Conservation (phyloP, 768 basidiomycete species). For the Lactifluus volemus region DNA sequence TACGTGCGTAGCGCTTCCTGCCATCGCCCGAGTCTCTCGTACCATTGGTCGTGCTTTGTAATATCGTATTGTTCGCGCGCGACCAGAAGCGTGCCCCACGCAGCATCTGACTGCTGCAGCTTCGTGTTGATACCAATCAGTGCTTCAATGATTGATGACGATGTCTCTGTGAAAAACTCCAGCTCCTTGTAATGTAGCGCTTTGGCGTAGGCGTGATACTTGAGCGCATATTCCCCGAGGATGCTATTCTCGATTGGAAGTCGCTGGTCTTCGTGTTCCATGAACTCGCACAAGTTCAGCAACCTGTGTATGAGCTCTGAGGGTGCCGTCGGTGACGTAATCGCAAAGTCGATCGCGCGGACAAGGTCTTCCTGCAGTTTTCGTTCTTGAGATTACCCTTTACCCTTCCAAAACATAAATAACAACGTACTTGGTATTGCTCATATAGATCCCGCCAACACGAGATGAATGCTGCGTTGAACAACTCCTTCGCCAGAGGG, state of each 20-base stretch:
- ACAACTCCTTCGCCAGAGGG: constrained; percentile 87
- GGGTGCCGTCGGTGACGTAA: constrained; percentile 68
- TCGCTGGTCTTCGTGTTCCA: constrained; percentile 97
- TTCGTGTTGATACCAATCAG: constrained; percentile 95
- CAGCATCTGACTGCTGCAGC: constrained; percentile 94
- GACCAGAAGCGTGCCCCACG: constrained; percentile 90
- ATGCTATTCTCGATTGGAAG: constrained; percentile 90
- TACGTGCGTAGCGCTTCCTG: constrained; percentile 86
- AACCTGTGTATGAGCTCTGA: constrained; percentile 86
- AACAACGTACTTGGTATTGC: constrained; percentile 73
- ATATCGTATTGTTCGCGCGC: constrained; percentile 87
- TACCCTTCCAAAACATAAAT: background rate
- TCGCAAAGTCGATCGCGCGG: constrained; percentile 77
- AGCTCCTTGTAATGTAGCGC: constrained; percentile 98
- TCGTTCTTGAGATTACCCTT: background rate
- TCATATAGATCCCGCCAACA: constrained; percentile 97
- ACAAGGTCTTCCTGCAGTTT: constrained; percentile 81
- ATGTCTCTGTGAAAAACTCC: constrained; percentile 91
- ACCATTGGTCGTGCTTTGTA: constrained; percentile 96
- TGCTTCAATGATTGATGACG: constrained; percentile 84
- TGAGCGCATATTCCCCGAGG: constrained; percentile 88
- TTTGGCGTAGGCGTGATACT: constrained; percentile 92
- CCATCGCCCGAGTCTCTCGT: constrained; percentile 93
- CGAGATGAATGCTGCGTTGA: constrained; percentile 96
- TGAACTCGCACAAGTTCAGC: constrained; percentile 93